Evolutionary conservation across 176 grass and related monocot genomes (phyloP).

Genomic region (Aegilops bicornis): DNA sequence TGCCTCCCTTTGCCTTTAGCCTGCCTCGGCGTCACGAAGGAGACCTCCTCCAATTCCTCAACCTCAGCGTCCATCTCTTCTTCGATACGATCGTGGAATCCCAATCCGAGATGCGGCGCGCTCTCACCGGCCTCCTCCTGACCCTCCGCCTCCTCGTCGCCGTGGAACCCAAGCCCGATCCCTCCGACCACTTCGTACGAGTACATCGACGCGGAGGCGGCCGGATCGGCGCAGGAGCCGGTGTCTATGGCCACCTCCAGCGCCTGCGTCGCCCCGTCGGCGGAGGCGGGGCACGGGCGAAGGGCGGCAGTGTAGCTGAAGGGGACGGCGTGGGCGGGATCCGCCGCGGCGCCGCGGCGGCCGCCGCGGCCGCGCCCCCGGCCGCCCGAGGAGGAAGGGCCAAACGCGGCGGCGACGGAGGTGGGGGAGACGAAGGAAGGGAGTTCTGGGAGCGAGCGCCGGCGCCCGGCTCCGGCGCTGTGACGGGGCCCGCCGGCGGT

Average conservation of each 20-base stretch:
- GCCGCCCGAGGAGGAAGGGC: constrained; percentile 12
- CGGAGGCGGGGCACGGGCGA: constrained; percentile 1
- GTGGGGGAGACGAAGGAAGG: constrained; percentile 42
- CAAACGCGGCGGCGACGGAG: constrained; percentile 46
- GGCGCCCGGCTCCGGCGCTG: constrained; percentile 38
- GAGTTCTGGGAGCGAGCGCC: constrained; percentile 38
- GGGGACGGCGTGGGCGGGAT: constrained; percentile 27
- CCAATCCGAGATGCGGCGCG: constrained; percentile 44
- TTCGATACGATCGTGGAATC: constrained; percentile 37
- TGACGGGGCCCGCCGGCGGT: constrained; percentile 52
- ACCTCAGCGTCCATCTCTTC: constrained; percentile 31
- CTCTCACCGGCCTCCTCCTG: constrained; percentile 27
- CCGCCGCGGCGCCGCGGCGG: background rate
- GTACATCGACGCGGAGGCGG: constrained; percentile 31
- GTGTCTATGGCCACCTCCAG: constrained; percentile 35
- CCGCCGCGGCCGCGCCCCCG: constrained; percentile 6
- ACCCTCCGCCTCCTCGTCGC: constrained; percentile 30
- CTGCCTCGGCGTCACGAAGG: constrained; percentile 41
- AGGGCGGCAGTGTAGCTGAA: constrained; percentile 31
- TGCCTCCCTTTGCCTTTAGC: constrained; percentile 26
- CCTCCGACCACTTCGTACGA: constrained; percentile 45
- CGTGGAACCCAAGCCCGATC: constrained; percentile 37
- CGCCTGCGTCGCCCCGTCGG: background rate
- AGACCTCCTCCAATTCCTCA: constrained; percentile 27
- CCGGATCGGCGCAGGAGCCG: constrained; percentile 33